Conservation (phyloP, 2,329 filamentous ascomycete genomes). For the Intubia oerlemansii region DNA sequence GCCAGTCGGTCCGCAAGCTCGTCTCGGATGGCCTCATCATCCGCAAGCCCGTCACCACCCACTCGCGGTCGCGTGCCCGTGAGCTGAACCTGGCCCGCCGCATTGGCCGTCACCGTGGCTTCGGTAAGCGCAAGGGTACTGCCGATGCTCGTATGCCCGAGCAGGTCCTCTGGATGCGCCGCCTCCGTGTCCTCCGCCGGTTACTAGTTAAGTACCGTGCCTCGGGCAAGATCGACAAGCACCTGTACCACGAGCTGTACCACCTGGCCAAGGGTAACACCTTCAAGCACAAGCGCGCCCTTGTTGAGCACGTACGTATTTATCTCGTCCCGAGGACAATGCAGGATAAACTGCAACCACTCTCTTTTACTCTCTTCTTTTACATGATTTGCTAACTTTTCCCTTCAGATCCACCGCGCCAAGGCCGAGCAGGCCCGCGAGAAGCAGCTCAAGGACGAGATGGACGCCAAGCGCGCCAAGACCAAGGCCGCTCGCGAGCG, state of each 20-base stretch:
- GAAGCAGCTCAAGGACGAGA: constrained; percentile 92
- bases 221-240: constrained; percentile 99
- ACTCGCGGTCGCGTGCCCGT: constrained; percentile 91
- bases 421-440: constrained; percentile 99
- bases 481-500: constrained; percentile 99
- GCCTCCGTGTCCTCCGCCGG: constrained; percentile 95
- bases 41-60: constrained; percentile 99
- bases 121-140: constrained; percentile 99
- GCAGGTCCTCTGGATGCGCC: constrained; percentile 99
- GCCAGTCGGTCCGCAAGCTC: constrained; percentile 99
- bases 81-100: constrained; percentile 86
- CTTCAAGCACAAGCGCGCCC: constrained; percentile 99
- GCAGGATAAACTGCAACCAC: no score
- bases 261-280: constrained; percentile 99
- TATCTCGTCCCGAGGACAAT: no score
- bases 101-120: constrained; percentile 93
- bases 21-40: constrained; percentile 99
- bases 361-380: background rate
- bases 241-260: constrained; percentile 99
- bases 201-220: constrained; percentile 99
- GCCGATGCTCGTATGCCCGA: constrained; percentile 97
- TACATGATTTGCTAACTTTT: background rate
- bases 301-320: constrained; percentile 94
- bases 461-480: constrained; percentile 99
- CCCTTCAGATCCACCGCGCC: constrained; percentile 87